phyloP scores from a whole-genome alignment of 768 basidiomycete species.

The Mycena albidolilacea region DNA sequence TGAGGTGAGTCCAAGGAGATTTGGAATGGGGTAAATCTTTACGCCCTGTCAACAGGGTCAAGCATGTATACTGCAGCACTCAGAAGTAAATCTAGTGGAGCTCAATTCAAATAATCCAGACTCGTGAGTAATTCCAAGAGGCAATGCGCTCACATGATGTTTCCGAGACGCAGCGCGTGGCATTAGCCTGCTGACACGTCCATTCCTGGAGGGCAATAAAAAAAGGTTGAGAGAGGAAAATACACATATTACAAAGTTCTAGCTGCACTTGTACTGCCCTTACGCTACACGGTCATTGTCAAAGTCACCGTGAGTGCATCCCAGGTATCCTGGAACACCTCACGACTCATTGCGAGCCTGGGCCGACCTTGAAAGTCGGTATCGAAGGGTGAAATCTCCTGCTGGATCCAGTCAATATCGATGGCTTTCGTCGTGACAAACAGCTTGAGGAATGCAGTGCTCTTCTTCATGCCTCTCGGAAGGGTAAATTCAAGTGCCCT shows the following conservation, averaged over 20 bases:
- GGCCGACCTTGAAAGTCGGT: background rate
- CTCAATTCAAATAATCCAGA: background rate
- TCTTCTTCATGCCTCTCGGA: background rate
- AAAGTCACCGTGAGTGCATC: background rate
- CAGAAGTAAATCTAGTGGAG: background rate
- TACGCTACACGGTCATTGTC: background rate
- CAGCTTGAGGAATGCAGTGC: conserved; percentile 1
- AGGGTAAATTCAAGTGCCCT: background rate
- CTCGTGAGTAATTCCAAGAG: background rate
- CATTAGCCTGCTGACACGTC: background rate
- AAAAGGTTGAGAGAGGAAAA: background rate
- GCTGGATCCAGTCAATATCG: background rate
- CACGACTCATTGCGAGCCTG: background rate
- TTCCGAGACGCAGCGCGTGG: background rate
- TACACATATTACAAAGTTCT: background rate
- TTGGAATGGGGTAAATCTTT: too few species aligned
- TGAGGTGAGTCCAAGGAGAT: too few species aligned
- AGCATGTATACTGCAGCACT: background rate
- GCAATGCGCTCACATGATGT: background rate
- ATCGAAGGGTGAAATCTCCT: background rate
- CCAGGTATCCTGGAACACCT: background rate
- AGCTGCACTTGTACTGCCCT: background rate
- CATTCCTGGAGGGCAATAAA: background rate
- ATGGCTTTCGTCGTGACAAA: background rate
- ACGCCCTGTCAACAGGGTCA: background rate